Percentiles rank a stretch among this genome's conserved stretches.
Evolutionary conservation across 2,329 filamentous ascomycete species (phyloP).

Genomic region (Xylariaceae sp.): DNA sequence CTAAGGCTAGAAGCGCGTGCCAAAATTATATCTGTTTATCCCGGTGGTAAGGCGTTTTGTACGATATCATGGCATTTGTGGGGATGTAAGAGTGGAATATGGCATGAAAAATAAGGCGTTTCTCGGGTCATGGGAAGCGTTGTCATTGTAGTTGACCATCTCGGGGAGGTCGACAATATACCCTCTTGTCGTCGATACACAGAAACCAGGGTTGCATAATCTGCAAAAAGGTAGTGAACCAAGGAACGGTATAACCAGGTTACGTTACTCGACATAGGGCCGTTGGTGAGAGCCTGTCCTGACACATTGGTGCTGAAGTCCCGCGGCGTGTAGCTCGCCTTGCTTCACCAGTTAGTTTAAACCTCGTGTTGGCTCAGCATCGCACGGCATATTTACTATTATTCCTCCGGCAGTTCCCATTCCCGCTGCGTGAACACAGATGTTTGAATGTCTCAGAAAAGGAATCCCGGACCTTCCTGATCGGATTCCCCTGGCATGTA

Average conservation of each 20-base stretch:
- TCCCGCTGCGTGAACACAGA: background rate
- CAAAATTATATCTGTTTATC: slow-evolving; percentile 19
- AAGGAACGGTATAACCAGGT: slow-evolving; percentile 17
- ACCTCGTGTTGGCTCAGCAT: background rate
- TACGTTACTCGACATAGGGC: slow-evolving; percentile 24
- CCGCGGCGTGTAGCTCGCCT: slow-evolving; percentile 10
- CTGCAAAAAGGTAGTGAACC: slow-evolving; percentile 6
- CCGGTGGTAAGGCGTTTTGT: slow-evolving; percentile 22
- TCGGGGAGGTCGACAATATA: slow-evolving; percentile 24
- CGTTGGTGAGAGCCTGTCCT: slow-evolving; percentile 19
- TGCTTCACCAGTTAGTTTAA: background rate
- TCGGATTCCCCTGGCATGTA: too few relatives aligned
- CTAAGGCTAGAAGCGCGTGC: slow-evolving; percentile 5
- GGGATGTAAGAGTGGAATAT: slow-evolving; percentile 16
- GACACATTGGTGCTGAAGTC: slow-evolving; percentile 14
- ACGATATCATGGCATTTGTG: slow-evolving; percentile 25
- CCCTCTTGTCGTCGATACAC: slow-evolving; percentile 22
- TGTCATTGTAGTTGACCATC: slow-evolving; percentile 17
- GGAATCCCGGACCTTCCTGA: too few relatives aligned
- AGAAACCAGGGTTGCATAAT: slow-evolving; percentile 14
- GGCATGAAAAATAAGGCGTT: slow-evolving; percentile 20
- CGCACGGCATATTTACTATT: background rate
- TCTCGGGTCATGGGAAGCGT: slow-evolving; percentile 17
- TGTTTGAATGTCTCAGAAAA: too few relatives aligned
- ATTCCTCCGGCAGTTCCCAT: background rate